Percentiles rank a stretch among this genome's conserved stretches.
Evolutionary conservation across 108 stramenopile genomes (phyloP).

Genomic region (Pseudonitzschia pungens): DNA sequence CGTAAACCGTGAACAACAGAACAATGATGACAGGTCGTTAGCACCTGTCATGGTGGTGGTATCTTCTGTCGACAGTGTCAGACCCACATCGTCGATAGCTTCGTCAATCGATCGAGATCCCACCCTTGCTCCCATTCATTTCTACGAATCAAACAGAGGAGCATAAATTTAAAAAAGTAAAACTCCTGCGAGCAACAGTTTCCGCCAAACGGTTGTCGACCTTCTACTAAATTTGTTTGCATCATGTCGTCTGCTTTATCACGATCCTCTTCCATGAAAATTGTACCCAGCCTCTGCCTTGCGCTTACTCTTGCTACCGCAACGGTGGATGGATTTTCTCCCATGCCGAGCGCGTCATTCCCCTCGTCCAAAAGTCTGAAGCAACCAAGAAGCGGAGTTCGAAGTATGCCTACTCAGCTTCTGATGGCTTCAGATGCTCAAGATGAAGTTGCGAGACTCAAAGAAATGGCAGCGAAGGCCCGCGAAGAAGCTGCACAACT

Average conservation of each 20-base stretch:
- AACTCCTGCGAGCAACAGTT: not conserved
- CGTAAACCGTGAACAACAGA: not conserved
- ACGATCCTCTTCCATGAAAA: not conserved
- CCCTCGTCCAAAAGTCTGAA: not conserved
- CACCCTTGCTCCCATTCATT: not conserved
- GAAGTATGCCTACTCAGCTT: not conserved
- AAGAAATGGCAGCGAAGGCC: conserved; percentile 77
- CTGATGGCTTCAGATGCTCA: conserved; percentile 10
- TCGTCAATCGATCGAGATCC: not conserved
- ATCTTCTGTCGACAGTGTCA: not conserved
- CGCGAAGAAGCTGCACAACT: conserved; percentile 76
- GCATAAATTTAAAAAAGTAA: not conserved
- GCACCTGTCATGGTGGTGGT: not conserved
- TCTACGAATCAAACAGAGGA: not conserved
- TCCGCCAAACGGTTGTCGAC: not conserved
- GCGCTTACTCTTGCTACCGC: not conserved
- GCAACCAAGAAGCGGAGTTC: not conserved
- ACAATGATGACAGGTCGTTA: not conserved
- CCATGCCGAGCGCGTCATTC: not conserved
- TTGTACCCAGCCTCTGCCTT: not conserved
- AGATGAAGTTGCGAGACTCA: conserved; percentile 63
- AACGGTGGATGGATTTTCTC: not conserved
- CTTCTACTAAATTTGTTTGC: not conserved
- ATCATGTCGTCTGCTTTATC: not conserved
- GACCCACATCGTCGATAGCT: not conserved